Conservation (phyloP, 2,329 filamentous ascomycete genomes). For the Stagonosporopsis vannaccii region DNA sequence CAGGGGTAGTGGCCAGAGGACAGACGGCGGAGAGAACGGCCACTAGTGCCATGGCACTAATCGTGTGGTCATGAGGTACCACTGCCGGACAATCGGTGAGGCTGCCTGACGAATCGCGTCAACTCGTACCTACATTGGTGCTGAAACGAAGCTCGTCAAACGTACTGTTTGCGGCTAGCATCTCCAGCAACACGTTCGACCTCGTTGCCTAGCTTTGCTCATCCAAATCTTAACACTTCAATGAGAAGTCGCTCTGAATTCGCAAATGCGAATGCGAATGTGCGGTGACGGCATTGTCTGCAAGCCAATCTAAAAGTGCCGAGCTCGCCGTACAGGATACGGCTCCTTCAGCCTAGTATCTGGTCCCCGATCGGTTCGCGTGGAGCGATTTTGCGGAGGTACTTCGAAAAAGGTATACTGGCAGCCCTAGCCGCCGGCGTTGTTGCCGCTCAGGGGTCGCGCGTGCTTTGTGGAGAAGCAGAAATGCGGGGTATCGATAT, state of each 20-base stretch:
- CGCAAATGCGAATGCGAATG: neutral
- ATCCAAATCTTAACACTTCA: neutral
- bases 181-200: neutral
- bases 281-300: constrained; percentile 6
- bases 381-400: constrained; percentile 10
- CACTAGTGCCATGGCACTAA: constrained; percentile 1
- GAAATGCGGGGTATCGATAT: constrained; percentile 21
- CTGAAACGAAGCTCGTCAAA: neutral
- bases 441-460: constrained; percentile 12
- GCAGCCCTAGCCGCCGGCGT: constrained; percentile 10
- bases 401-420: constrained; percentile 15
- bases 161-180: constrained; percentile 6
- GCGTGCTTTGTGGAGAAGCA: constrained; percentile 12
- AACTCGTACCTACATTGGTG: constrained; percentile 13
- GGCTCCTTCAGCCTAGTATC: constrained; percentile 8
- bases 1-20: constrained; percentile 6
- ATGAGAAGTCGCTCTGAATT: neutral
- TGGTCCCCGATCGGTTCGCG: neutral
- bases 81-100: neutral
- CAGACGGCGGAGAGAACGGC: neutral
- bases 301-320: constrained; percentile 14
- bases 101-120: constrained; percentile 3
- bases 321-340: constrained; percentile 7
- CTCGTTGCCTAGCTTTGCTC: neutral
- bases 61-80: constrained; percentile 11